Evolutionary conservation across 306 rosid genomes (phyloP).

Genomic region (Malus sieversii): DNA sequence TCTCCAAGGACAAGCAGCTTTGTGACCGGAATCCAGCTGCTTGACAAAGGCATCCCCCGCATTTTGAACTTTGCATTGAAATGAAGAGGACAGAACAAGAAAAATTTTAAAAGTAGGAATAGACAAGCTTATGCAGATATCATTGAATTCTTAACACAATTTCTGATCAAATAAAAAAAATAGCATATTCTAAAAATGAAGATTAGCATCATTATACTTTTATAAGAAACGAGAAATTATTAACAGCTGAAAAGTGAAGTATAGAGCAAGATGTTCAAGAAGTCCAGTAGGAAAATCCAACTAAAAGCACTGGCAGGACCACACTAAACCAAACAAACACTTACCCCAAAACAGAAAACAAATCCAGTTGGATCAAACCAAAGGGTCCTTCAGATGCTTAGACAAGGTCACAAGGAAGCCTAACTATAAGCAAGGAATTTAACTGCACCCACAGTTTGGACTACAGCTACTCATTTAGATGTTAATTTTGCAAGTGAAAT

Average conservation of each 20-base stretch:
- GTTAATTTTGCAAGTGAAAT: background rate
- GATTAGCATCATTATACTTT: background rate
- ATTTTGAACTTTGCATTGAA: constrained; percentile 55
- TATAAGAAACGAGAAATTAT: background rate
- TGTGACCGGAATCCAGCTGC: constrained; percentile 83
- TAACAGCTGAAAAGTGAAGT: background rate
- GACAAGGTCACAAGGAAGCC: background rate
- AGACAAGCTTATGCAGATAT: constrained; percentile 14
- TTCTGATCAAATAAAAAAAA: background rate
- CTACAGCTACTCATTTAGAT: background rate
- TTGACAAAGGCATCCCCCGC: constrained; percentile 73
- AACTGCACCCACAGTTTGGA: background rate
- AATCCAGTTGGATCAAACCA: background rate
- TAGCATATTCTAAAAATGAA: constrained; percentile 1
- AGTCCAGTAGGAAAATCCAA: background rate
- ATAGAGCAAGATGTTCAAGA: background rate
- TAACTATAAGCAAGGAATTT: background rate
- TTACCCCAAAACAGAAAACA: background rate
- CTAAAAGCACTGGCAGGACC: background rate
- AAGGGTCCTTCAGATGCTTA: background rate
- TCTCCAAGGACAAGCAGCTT: constrained; percentile 80
- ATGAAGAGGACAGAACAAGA: constrained; percentile 14
- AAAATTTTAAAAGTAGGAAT: constrained; percentile 8
- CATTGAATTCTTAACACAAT: constrained; percentile 2
- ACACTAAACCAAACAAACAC: background rate